Conservation (phyloP, 202 grass and related monocot genomes). For the Panicum virgatum region DNA sequence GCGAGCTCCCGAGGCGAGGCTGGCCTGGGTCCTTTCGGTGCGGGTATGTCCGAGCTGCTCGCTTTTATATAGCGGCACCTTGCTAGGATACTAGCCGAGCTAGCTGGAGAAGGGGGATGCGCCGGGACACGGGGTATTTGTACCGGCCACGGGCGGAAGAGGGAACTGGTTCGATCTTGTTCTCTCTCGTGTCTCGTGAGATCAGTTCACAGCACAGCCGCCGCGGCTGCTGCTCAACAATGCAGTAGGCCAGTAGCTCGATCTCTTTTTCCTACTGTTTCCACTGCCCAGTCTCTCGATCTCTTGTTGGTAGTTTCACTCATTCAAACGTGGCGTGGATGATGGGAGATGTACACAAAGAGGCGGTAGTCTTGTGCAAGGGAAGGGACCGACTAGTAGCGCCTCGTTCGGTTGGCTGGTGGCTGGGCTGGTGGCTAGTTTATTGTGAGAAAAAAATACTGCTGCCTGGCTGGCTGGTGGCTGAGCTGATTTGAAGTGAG, state of each 20-base stretch:
- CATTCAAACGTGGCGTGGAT: not conserved
- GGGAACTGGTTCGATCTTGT: slow-evolving; percentile 39
- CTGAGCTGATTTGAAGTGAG: no score
- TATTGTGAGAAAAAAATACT: no score
- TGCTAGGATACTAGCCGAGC: not conserved
- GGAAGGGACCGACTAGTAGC: not conserved
- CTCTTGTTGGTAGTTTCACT: not conserved
- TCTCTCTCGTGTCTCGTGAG: slow-evolving; percentile 24
- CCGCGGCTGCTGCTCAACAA: slow-evolving; percentile 9
- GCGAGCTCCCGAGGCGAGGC: slow-evolving; percentile 9
- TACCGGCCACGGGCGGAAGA: not conserved
- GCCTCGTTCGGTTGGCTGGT: no score
- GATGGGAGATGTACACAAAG: not conserved
- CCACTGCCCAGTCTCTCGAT: not conserved
- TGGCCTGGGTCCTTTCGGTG: slow-evolving; percentile 44
- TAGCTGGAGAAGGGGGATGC: slow-evolving; percentile 24
- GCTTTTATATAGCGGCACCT: slow-evolving; percentile 45
- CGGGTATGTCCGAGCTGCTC: slow-evolving; percentile 16
- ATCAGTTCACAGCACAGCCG: not conserved
- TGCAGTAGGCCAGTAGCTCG: not conserved
- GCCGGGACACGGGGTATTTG: slow-evolving; percentile 21
- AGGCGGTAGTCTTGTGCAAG: not conserved
- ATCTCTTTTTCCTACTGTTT: not conserved
- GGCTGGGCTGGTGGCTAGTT: no score
- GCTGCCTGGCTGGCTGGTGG: no score